A percentile compares a stretch with the other conserved stretches of the same genome.
Conservation (phyloP, 2,329 filamentous ascomycete species). For the Fusarium tricinctum region DNA sequence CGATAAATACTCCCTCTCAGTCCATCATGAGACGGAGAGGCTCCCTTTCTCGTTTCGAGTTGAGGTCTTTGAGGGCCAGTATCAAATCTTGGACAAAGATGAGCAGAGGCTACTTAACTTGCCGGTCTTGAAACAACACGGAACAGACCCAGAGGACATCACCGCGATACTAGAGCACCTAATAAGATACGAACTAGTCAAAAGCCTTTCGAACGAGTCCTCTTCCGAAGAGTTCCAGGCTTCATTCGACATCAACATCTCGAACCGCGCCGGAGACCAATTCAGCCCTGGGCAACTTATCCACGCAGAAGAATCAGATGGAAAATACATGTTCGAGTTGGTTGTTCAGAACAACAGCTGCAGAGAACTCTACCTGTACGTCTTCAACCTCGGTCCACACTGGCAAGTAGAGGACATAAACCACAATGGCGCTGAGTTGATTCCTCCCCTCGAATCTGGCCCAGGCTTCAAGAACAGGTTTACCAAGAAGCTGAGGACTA, state of each 20-base stretch:
- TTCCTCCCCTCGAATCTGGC: not conserved
- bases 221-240: not conserved
- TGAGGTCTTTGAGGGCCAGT: too few relatives aligned
- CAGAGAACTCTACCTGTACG: not conserved
- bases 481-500: too few relatives aligned
- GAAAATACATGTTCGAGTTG: constrained; percentile 3
- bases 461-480: not conserved
- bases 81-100: too few relatives aligned
- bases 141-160: too few relatives aligned
- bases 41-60: too few relatives aligned
- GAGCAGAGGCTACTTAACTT: too few relatives aligned
- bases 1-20: too few relatives aligned
- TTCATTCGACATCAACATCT: not conserved
- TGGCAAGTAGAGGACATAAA: constrained; percentile 12
- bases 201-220: too few relatives aligned
- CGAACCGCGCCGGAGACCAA: not conserved
- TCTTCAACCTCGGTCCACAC: constrained; percentile 9
- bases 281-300: not conserved
- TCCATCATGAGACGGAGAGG: too few relatives aligned
- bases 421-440: not conserved
- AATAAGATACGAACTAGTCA: too few relatives aligned
- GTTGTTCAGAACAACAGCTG: not conserved
- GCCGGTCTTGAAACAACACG: too few relatives aligned
- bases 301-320: not conserved
- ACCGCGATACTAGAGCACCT: too few relatives aligned